Percentiles rank a stretch among this genome's conserved stretches.
These are phyloP conservation scores for Triticum turgidum DNA, from an alignment of 176 grass and related monocot species.

Conservation along the genomic window DNA sequence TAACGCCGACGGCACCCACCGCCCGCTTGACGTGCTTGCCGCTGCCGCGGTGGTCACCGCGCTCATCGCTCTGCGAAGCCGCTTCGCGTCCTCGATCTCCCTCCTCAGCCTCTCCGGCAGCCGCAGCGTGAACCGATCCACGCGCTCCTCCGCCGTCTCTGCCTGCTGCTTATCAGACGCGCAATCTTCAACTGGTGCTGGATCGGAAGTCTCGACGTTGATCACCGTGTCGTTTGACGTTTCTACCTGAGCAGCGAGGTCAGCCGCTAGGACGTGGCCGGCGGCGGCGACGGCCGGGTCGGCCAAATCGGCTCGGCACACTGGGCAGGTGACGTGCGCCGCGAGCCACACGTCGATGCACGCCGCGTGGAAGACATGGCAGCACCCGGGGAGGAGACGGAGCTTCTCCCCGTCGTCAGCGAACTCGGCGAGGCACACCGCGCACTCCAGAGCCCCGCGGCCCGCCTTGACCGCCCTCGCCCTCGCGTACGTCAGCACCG, in stretches of 20 bases:
- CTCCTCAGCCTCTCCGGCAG: slow-evolving; percentile 52
- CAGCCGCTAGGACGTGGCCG: slow-evolving; percentile 39
- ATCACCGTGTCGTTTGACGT: slow-evolving; percentile 8
- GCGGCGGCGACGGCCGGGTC: slow-evolving; percentile 49
- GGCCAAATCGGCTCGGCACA: slow-evolving; percentile 82
- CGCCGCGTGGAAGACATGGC: slow-evolving; percentile 77
- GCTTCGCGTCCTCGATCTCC: slow-evolving; percentile 58
- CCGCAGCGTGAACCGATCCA: slow-evolving; percentile 59
- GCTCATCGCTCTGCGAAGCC: slow-evolving; percentile 55
- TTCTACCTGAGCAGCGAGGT: slow-evolving; percentile 21
- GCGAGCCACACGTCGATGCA: slow-evolving; percentile 84
- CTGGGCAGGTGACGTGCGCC: slow-evolving; percentile 75
- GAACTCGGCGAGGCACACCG: slow-evolving; percentile 77
- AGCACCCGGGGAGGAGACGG: slow-evolving; percentile 68
- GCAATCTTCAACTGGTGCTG: background rate
- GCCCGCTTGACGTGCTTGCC: slow-evolving; percentile 22
- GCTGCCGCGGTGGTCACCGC: slow-evolving; percentile 25
- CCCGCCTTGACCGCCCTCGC: slow-evolving; percentile 58
- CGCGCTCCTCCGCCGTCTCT: slow-evolving; percentile 48
- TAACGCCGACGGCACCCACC: slow-evolving; percentile 29
- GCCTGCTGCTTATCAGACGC: slow-evolving; percentile 2
- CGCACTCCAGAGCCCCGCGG: slow-evolving; percentile 60
- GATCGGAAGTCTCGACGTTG: slow-evolving; percentile 16
- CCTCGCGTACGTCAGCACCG: slow-evolving; percentile 62
- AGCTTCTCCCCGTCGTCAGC: slow-evolving; percentile 60